phyloP scores from a whole-genome alignment of 257 asterid species.

The Solanum peruvianum region DNA sequence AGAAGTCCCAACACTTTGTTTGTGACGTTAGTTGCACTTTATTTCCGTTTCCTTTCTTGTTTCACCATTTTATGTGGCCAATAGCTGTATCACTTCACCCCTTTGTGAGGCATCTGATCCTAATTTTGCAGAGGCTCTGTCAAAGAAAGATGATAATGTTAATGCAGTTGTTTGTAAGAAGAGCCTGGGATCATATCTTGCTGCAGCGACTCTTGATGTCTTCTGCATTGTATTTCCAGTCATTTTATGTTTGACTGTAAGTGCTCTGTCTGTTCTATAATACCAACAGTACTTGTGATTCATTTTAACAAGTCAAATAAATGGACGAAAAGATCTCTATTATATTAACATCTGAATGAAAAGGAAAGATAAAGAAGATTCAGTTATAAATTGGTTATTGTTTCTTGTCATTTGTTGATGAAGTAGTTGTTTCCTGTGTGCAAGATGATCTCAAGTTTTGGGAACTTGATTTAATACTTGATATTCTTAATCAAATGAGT shows the following conservation, averaged over 20 bases:
- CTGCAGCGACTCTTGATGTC: constrained; percentile 38
- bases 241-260: constrained; percentile 60
- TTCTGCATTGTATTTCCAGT: constrained; percentile 43
- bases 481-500: neutral
- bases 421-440: neutral
- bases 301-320: neutral
- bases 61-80: neutral
- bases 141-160: constrained; percentile 44
- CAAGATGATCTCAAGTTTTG: neutral
- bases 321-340: neutral
- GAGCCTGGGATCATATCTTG: constrained; percentile 26
- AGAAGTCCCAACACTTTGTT: neutral
- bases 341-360: neutral
- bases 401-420: neutral
- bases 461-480: neutral
- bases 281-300: neutral
- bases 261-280: constrained; percentile 9
- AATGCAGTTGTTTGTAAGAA: constrained; percentile 19
- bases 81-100: neutral
- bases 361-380: neutral
- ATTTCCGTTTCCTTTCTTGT: neutral
- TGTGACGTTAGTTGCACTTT: neutral
- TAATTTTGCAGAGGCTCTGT: constrained; percentile 1
- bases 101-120: neutral
- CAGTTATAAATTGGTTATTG: neutral